Evolutionary conservation across 768 basidiomycete species (phyloP), one percentile per base, ranked within the genome.

Genomic region (Boletellus ananas): DNA sequence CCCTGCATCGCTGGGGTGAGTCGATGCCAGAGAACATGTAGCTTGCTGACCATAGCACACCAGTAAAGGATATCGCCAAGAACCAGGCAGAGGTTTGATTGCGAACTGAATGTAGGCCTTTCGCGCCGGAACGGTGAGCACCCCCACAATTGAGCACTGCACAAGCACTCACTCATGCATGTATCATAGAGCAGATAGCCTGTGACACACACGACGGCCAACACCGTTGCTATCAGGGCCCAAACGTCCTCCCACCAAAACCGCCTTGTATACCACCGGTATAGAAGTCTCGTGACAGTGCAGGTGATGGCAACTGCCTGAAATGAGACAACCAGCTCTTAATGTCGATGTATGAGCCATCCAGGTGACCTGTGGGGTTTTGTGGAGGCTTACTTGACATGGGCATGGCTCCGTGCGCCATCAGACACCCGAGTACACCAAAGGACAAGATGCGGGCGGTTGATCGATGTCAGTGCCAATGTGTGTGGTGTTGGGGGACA

Each of bases 171-270:
- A 42, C 29, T n/a, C 27, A 29, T 25, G 6, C 27, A 42, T 17
- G 27, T 13, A 17, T 42, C 41, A 29, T 25, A 31, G 16, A 43
- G 43, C 31, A 43, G 13, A 25, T 33, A 34, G 21, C 36, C 23
- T 18, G 18, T 12, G 13, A 23, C 16, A 16, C 37, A 38, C 18
- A 47, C 20, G 18, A 27, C 4, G n/a, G 42, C 25, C 31, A 27
- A 48, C n/a, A 37, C 11, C 16, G 33, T 16, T 16, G 55, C 55
- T 1, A 52, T 16, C 10, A 20, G 18, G 17, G 51, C 55, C 33
- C 51, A 56, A 10, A 20, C 18, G 23, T 52, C 55, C 16, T 56
- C 55, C 55, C 55, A 56, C 51, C 55, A 50, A 25, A 52, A 46
- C 9, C 47, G 43, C 10, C 29, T 35, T n/a, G 41, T 43, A 37